Evolutionary conservation across 2,329 filamentous ascomycete genomes (phyloP).

Genomic region (Gaeumannomyces sp.): DNA sequence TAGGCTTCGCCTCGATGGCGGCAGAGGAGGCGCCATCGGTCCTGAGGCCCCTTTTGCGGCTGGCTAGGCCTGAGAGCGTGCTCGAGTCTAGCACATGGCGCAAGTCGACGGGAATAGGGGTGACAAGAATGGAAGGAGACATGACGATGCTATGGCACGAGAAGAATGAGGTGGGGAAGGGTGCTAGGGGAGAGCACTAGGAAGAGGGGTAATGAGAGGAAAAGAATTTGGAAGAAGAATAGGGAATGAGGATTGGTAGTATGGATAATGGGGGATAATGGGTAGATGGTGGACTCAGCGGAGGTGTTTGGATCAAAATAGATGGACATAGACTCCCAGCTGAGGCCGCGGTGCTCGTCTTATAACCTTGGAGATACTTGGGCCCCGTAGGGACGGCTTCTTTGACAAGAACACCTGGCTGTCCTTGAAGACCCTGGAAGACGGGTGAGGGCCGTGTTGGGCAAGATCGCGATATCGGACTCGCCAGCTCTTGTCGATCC

Average conservation of each 20-base stretch:
- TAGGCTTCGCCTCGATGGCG: not conserved
- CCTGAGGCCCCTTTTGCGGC: not conserved
- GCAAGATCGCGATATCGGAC: not conserved
- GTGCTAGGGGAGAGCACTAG: not conserved
- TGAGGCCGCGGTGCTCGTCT: not conserved
- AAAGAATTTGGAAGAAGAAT: not conserved
- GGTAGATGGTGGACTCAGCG: not conserved
- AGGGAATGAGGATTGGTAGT: not conserved
- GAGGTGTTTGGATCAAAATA: not conserved
- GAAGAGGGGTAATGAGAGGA: not conserved
- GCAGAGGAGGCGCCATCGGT: not conserved
- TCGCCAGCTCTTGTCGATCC: not conserved
- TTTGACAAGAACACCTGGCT: not conserved
- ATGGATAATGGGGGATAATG: not conserved
- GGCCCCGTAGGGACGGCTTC: not conserved
- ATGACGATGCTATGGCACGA: not conserved
- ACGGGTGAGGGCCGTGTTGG: not conserved
- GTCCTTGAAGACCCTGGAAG: not conserved
- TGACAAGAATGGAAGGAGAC: not conserved
- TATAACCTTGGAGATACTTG: not conserved
- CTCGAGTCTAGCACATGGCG: not conserved
- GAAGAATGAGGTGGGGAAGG: not conserved
- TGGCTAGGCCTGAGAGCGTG: not conserved
- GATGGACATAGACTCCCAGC: not conserved
- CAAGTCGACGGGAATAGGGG: not conserved